Evolutionary conservation across 164 flowering plant species (phyloP), one percentile per base, ranked within the genome.

Genomic region (Dillenia turbinata): DNA sequence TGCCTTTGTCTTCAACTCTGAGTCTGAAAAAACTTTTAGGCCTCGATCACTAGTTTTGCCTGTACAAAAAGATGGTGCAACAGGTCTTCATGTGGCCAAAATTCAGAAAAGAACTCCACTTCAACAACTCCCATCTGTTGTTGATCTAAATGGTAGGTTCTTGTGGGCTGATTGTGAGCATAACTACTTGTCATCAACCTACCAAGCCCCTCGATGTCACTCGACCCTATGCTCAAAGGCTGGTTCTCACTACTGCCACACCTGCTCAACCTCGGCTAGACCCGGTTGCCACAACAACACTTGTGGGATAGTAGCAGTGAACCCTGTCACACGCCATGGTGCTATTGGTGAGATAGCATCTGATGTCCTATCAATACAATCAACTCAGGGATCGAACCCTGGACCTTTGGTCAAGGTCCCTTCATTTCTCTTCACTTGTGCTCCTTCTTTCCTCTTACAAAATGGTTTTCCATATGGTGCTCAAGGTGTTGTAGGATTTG

Each of bases 271-370:
- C 9, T 9, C 54, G 5, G 40, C 70, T 24, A 33, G 70, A 14
- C 70, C 74, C 0, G 68, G 68, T 12, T 76, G 77, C 68, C 73
- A 71, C 50, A 74, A 69, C 74, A 73, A 68, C 52, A 60, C 82
- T 2, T 75, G 82, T 24, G 66, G 63, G 4, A 57, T 78, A 10
- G 26, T 51, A 1, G 17, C 72, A 1, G 40, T 53, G 9, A 79
- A 79, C 62, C 74, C 79, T 0, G 26, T 73, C 1, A 75, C 78
- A 0, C 63, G 19, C 0, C 22, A 2, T 9, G 49, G 49, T 15
- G 65, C 58, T 1, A 22, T 44, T 7, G 68, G 75, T 1, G 79
- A 75, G 63, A 63, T 78, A 1, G 73, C 73, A 1, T 65, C 72
- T 17, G 79, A 78, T 54, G 69, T 63, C 5, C 50, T 73, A 9